phyloP scores from a whole-genome alignment of 306 rosid species.

The Vigna reflexopilosa region DNA sequence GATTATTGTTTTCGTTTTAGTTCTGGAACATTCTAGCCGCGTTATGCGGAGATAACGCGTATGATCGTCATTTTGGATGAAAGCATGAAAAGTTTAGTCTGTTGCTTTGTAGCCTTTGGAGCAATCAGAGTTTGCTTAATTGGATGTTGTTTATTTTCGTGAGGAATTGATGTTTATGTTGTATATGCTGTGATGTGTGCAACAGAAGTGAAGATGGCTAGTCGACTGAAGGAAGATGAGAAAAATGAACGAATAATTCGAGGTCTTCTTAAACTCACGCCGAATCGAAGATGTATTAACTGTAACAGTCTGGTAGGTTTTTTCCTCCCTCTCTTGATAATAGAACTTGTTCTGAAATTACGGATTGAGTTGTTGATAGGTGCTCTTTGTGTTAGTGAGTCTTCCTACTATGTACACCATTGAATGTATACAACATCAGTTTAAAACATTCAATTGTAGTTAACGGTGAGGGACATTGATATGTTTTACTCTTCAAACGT shows the following conservation, averaged over 20 bases:
- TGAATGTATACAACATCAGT: conserved; percentile 8
- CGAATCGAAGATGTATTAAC: conserved; percentile 88
- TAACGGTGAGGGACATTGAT: conserved; percentile 11
- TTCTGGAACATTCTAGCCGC: background rate
- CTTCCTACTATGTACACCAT: background rate
- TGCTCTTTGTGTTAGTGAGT: conserved; percentile 17
- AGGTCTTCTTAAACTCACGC: conserved; percentile 83
- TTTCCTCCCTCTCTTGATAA: background rate
- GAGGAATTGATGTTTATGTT: conserved; percentile 14
- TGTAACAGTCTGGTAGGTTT: conserved; percentile 83
- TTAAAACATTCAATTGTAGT: background rate
- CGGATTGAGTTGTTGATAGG: conserved; percentile 25
- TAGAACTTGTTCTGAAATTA: background rate
- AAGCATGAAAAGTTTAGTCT: conserved; percentile 18
- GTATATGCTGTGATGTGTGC: conserved; percentile 20
- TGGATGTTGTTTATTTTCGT: conserved; percentile 23
- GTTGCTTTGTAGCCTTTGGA: conserved; percentile 25
- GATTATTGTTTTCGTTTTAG: background rate
- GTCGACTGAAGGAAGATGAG: conserved; percentile 90
- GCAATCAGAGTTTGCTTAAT: conserved; percentile 32
- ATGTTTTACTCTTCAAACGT: background rate
- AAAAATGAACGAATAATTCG: conserved; percentile 90
- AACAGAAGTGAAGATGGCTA: conserved; percentile 71
- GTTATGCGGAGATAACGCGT: conserved; percentile 15
- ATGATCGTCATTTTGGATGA: conserved; percentile 30